These are phyloP conservation scores for Batrachochytrium dendrobatidis DNA, from an alignment of 371 early-diverging fungal genomes.

Conservation along the genomic window DNA sequence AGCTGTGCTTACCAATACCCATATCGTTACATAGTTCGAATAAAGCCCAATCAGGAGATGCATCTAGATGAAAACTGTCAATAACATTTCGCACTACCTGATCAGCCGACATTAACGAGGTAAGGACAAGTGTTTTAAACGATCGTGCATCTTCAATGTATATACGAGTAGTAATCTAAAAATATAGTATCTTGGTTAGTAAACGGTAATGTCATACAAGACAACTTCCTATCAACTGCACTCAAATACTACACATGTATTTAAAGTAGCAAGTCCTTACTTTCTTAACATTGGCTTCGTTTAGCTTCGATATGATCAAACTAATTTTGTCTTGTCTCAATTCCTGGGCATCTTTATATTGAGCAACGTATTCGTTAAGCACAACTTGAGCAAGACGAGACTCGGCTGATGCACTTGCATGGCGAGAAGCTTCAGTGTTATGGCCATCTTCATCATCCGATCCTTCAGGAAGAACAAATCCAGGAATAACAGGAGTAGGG, in stretches of 20 bases:
- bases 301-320: slow-evolving; percentile 22
- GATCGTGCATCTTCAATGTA: slow-evolving; percentile 69
- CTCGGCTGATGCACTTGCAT: slow-evolving; percentile 2
- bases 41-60: slow-evolving; percentile 63
- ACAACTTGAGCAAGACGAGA: slow-evolving; percentile 2
- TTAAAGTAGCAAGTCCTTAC: too few relatives aligned
- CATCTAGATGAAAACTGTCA: slow-evolving; percentile 50
- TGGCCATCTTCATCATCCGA: slow-evolving; percentile 10
- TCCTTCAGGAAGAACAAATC: slow-evolving; percentile 6
- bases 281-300: slow-evolving; percentile 24
- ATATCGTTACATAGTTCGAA: slow-evolving; percentile 82
- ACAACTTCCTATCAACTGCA: too few relatives aligned
- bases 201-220: neutral
- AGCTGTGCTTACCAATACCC: slow-evolving; percentile 44
- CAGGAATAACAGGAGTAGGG: neutral
- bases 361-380: slow-evolving; percentile 8
- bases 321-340: slow-evolving; percentile 9
- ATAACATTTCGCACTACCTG: slow-evolving; percentile 62
- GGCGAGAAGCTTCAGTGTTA: neutral
- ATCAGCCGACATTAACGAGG: slow-evolving; percentile 61
- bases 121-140: slow-evolving; percentile 69
- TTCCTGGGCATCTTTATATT: neutral
- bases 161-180: slow-evolving; percentile 66
- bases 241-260: too few relatives aligned
- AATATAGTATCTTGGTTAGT: too few relatives aligned